Base-by-base conservation (phyloP, 1,284 basidiomycete species). In the Moesziomyces aphidis region DNA sequence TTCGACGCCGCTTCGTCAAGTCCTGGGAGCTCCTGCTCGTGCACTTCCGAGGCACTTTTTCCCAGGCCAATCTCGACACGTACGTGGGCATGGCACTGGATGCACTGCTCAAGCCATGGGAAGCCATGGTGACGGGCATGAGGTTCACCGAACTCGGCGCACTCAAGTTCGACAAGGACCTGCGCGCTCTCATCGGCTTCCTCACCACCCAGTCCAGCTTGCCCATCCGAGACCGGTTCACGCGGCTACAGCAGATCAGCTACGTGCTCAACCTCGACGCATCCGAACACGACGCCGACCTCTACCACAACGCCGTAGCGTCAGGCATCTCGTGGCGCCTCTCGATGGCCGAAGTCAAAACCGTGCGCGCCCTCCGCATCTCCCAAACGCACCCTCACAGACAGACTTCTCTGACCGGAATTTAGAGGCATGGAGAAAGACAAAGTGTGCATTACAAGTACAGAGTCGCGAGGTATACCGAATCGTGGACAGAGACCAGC, bases 111-210 rank as follows among this genome's bases (percentile, higher is more conserved):
- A 88, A 92, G 45, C 95, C 95, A 39, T 98, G 95, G 95, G 97
- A 99, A 86, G 93, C 92, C 83, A 89, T 91, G 80, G 87, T 95
- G 23, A 87, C 91, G 79, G 88, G 89, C 3, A 89, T 97, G 85
- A 91, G 90, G 81, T 98, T 93, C 83, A 93, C 93, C 15, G 96
- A 98, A 92, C 89, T 98, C 55, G 97, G 97, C n/a, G 95, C 95
- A 3, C 91, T 99, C 66, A 92, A 94, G 17, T 97, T 97, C 83
- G 97, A 99, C 81, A 90, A 93, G 31, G 97, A 99, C 84, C 86
- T 99, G 44, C 89, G 97, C 39, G 89, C 92, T 2, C 89, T 98
- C 65, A 90, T 90, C 15, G 89, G 90, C 3, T 94, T 92, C 85
- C 88, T 99, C 19, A 91, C 92, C 0, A 89, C 90, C 1, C 95